Base-by-base conservation (phyloP, 208 protist genomes). In the Leptomonas seymouri region DNA sequence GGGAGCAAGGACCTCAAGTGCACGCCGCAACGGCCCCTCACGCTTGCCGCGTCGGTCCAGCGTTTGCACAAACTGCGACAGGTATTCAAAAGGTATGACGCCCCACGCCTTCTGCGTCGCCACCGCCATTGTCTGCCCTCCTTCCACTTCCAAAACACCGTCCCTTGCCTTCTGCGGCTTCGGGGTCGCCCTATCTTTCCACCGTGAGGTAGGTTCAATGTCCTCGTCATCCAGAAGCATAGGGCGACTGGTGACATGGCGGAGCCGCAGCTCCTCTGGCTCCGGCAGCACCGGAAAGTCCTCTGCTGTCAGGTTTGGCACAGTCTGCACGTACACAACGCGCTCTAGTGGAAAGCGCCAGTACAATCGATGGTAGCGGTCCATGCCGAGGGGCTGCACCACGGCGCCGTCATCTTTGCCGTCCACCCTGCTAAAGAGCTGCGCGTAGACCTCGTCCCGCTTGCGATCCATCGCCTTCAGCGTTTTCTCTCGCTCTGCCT, bases 341-440 rank as follows among this genome's bases (percentile, higher is more conserved):
- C 83, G 74, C 48, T 93, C 82, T 41, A 93, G 67, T 15, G 93
- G 93, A 54, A 97, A 92, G 9, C 87, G 83, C 90, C 93, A 97
- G 78, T 93, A 97, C 21, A 97, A 63, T 20, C 93, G 88, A 7
- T 79, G 73, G 67, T 91, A 95, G 39, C 93, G 93, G 64, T 97
- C 93, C 81, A 84, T 87, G 20, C 93, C 93, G 25, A 97, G 70
- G 3, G 93, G 90, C 31, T 76, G 66, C 31, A 97, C 78, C 36
- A 90, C 53, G 16, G 76, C 66, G 12, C 88, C 91, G 46, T 82
- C 57, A 50, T 90, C 84, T 7, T 76, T 45, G 30, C 78, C 81
- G 62, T 93, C 87, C 42, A 84, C 66, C 21, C 70, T 66, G 30
- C 76, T 51, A 27, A 82, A 68, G 23, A 76, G 74, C 0, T 61